phyloP scores from a whole-genome alignment of 345 rosid species.

The Murraya koenigii region DNA sequence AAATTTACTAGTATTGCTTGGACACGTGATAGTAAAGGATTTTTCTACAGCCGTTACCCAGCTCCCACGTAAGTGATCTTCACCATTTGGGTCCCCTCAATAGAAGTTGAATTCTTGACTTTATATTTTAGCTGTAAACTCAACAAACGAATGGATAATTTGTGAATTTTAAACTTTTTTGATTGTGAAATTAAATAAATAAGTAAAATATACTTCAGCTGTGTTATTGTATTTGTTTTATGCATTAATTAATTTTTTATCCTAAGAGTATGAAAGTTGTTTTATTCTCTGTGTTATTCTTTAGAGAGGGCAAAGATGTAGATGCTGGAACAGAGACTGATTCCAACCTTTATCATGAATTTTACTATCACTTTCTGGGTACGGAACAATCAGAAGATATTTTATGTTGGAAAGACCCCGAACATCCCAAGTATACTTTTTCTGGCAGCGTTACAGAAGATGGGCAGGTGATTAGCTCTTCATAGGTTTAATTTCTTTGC shows the following conservation, averaged over 20 bases:
- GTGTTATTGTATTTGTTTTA: background rate
- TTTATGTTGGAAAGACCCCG: conserved; percentile 85
- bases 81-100: background rate
- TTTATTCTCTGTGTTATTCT: conserved; percentile 5
- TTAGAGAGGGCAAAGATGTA: conserved; percentile 67
- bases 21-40: conserved; percentile 85
- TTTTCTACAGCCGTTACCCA: conserved; percentile 91
- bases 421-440: conserved; percentile 65
- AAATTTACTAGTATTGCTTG: conserved; percentile 82
- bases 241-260: background rate
- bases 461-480: conserved; percentile 58
- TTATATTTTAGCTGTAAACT: background rate
- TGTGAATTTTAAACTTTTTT: background rate
- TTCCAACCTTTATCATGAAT: conserved; percentile 74
- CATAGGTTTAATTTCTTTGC: background rate
- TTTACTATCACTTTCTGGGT: conserved; percentile 80
- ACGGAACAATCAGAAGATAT: conserved; percentile 79
- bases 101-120: background rate
- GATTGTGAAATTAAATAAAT: too few relatives aligned
- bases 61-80: conserved; percentile 60
- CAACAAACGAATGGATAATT: background rate
- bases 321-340: conserved; percentile 98
- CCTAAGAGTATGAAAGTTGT: background rate
- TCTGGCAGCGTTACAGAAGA: conserved; percentile 72
- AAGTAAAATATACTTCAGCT: too few relatives aligned